Conservation (phyloP, 768 basidiomycete genomes). For the Auriscalpium vulgare region DNA sequence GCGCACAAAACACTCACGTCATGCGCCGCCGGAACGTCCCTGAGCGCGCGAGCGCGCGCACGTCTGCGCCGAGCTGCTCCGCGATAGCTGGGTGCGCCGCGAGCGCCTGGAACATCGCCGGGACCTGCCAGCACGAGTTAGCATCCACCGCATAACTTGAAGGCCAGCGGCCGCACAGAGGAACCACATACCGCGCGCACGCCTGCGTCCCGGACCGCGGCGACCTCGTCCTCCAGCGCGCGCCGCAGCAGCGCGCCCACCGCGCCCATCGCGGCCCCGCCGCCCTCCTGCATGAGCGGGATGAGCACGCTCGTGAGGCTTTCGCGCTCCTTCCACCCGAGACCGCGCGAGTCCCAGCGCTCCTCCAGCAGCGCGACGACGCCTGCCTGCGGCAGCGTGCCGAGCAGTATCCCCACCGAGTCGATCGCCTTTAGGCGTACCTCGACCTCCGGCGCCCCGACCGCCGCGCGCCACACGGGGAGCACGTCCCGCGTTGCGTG, state of each 20-base stretch:
- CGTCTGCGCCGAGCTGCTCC: background rate
- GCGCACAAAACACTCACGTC: slow-evolving; percentile 13
- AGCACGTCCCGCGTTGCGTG: slow-evolving; percentile 63
- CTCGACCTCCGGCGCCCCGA: slow-evolving; percentile 54
- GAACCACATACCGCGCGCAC: slow-evolving; percentile 48
- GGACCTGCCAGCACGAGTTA: slow-evolving; percentile 3
- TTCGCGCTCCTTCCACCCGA: slow-evolving; percentile 77
- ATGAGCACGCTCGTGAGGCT: slow-evolving; percentile 47
- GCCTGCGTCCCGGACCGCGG: slow-evolving; percentile 79
- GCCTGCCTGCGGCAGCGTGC: slow-evolving; percentile 39
- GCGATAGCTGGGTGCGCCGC: slow-evolving; percentile 12
- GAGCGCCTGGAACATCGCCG: background rate
- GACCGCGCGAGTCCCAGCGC: slow-evolving; percentile 47
- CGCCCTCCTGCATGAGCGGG: slow-evolving; percentile 22
- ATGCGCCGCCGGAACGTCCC: slow-evolving; percentile 8
- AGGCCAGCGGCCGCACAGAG: background rate
- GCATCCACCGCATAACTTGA: slow-evolving; percentile 8
- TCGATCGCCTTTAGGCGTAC: slow-evolving; percentile 68
- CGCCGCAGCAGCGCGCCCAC: slow-evolving; percentile 13
- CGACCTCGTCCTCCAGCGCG: slow-evolving; percentile 69
- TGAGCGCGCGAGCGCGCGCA: background rate
- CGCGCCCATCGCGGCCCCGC: background rate
- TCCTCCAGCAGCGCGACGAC: slow-evolving; percentile 35
- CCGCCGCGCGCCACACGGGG: slow-evolving; percentile 57
- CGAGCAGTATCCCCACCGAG: slow-evolving; percentile 49